Conservation (phyloP, 2,329 filamentous ascomycete genomes). For the Plenodomus lindquistii region DNA sequence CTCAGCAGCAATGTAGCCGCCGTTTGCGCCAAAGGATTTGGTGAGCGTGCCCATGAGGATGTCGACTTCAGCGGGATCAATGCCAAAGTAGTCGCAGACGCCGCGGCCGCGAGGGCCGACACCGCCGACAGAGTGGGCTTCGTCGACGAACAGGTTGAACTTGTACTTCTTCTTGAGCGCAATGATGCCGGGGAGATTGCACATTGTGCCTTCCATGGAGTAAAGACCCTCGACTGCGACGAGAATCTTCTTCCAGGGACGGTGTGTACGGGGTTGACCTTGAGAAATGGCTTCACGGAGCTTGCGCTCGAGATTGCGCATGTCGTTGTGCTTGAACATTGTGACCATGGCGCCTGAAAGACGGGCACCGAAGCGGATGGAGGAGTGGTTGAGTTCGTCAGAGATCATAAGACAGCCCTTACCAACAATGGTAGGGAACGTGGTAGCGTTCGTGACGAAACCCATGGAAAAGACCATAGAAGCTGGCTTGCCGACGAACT, state of each 20-base stretch:
- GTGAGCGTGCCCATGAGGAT: constrained; percentile 98
- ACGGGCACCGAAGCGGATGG: constrained; percentile 92
- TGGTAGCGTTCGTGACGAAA: constrained; percentile 91
- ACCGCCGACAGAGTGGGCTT: constrained; percentile 94
- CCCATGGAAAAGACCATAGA: constrained; percentile 99
- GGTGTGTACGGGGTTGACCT: constrained; percentile 95
- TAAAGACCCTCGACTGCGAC: constrained; percentile 96
- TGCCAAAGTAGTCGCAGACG: constrained; percentile 95
- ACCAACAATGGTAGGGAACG: constrained; percentile 88
- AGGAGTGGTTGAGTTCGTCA: constrained; percentile 96
- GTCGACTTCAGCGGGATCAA: constrained; percentile 85
- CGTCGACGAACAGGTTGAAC: constrained; percentile 93
- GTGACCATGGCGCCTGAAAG: constrained; percentile 92
- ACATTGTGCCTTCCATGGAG: constrained; percentile 99
- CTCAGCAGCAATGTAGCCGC: constrained; percentile 89
- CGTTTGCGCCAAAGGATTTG: constrained; percentile 97
- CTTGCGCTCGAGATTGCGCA: constrained; percentile 80
- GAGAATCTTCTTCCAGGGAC: constrained; percentile 98
- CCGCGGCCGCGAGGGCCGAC: constrained; percentile 86
- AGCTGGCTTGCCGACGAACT: constrained; percentile 90
- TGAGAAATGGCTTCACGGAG: constrained; percentile 93
- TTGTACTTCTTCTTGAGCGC: constrained; percentile 93
- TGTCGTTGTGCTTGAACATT: constrained; percentile 98
- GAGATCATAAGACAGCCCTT: constrained; percentile 95
- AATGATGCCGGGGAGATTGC: constrained; percentile 89